Base-by-base conservation (phyloP, 148 eudicot genomes). In the Diospyros lotus region DNA sequence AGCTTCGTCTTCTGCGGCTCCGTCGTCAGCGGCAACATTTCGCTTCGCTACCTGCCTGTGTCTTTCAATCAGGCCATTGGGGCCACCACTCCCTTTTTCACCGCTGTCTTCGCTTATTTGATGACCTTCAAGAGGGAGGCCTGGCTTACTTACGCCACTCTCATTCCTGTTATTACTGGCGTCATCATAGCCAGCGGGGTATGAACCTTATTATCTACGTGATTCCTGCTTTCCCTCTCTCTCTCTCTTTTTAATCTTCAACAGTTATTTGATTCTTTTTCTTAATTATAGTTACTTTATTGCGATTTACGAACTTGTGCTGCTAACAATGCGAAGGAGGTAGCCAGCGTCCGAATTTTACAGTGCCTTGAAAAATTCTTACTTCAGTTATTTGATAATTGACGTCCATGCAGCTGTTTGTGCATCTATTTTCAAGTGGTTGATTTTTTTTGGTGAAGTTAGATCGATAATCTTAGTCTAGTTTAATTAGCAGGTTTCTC, bases 141-240 rank as follows among this genome's bases (percentile, higher is more conserved):
- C 59, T 93, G 93, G 92, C 86, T 91, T 56, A 84, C 88, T 60
- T 93, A 93, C 78, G n/a, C 81, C 11, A 89, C 98, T 15, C 88
- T 93, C 65, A 8, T 93, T 79, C 98, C 98, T 45, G 98, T 93
- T 66, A 96, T 93, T 67, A 91, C 93, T 44, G 98, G 98, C 13
- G 98, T 91, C 42, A 52, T 93, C 53, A 93, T 93, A 58, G 98
- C 98, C 62, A 93, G 98, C 61, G 98, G 98, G 96, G 98, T 93
- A 87, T 79, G 87, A 40, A 13, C 43, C 9, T 28, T 28, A 28
- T 28, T 28, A 28, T 28, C 28, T 28, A 28, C 0, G 28, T 28
- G 28, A 28, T 28, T 28, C 43, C 9, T 58, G 41, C 4, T 11
- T 58, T 48, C 28, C 28, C 28, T 50, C 18, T 12, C 43, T 11